Conservation (phyloP, 352 stramenopile genomes). For the Globisporangium carolinianum region DNA sequence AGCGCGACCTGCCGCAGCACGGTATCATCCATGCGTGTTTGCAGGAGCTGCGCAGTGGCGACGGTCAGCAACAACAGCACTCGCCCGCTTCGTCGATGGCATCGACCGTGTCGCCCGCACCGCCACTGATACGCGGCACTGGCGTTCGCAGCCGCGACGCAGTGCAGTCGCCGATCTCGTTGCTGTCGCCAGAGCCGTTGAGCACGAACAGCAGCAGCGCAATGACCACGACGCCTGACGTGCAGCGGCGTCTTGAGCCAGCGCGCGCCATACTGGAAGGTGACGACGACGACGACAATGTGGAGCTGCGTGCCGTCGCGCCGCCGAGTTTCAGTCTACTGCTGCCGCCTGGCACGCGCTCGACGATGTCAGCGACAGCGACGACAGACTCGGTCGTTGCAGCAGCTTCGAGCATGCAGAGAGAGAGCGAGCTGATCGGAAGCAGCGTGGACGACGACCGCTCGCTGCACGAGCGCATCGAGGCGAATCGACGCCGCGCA, state of each 20-base stretch:
- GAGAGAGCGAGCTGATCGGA: too few species aligned
- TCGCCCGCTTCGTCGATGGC: conserved; percentile 2
- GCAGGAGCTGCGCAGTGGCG: conserved; percentile 25
- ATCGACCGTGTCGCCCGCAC: conserved; percentile 6
- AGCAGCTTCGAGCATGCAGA: too few species aligned
- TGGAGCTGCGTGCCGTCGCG: conserved; percentile 2
- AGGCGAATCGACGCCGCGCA: conserved; percentile 57
- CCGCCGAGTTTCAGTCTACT: conserved; percentile 12
- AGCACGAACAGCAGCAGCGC: neutral
- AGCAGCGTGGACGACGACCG: conserved; percentile 11
- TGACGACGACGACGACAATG: conserved; percentile 6
- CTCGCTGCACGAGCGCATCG: conserved; percentile 41
- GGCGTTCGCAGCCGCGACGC: neutral
- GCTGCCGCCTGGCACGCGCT: neutral
- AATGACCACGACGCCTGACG: neutral
- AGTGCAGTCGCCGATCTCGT: conserved; percentile 11
- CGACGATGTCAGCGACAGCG: neutral
- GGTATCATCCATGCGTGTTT: conserved; percentile 64
- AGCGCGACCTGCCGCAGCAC: conserved; percentile 36
- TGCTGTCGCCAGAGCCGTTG: conserved; percentile 3
- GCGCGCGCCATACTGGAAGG: neutral
- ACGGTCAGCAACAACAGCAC: neutral
- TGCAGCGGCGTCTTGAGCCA: neutral
- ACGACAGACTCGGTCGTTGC: too few species aligned
- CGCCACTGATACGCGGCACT: conserved; percentile 3